Evolutionary conservation across 1,139 yeast genomes (phyloP).

Genomic region (Yamadazyma atlantica): DNA sequence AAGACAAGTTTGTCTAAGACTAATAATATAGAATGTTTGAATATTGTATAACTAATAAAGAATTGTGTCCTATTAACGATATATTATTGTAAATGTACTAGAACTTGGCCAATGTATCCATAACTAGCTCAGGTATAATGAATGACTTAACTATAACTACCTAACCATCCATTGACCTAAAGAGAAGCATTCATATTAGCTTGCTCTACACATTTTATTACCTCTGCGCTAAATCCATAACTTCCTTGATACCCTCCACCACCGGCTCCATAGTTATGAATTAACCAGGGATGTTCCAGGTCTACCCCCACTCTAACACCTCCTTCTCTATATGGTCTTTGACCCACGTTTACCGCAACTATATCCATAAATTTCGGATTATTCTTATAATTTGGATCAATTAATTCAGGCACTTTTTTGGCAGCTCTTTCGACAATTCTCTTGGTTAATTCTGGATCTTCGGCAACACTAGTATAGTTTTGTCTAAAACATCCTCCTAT

Average conservation of each 20-base stretch:
- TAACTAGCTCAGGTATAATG: too few species aligned
- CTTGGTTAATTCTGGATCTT: slow-evolving; percentile 35
- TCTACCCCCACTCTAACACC: slow-evolving; percentile 47
- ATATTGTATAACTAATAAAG: neutral
- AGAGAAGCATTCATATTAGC: too few species aligned
- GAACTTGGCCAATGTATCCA: too few species aligned
- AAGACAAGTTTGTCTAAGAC: too few species aligned
- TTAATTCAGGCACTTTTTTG: slow-evolving; percentile 42
- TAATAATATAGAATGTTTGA: neutral
- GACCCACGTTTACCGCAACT: slow-evolving; percentile 43
- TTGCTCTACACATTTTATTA: slow-evolving; percentile 18
- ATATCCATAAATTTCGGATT: slow-evolving; percentile 40
- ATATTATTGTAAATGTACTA: too few species aligned
- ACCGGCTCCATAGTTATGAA: slow-evolving; percentile 55
- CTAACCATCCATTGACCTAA: too few species aligned
- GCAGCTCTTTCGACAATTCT: slow-evolving; percentile 41
- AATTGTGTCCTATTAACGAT: too few species aligned
- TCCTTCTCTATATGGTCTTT: slow-evolving; percentile 47
- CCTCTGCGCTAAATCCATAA: slow-evolving; percentile 36
- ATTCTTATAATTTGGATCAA: slow-evolving; percentile 29
- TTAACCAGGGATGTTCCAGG: slow-evolving; percentile 28
- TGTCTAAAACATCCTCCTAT: slow-evolving; percentile 49
- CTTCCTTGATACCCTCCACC: slow-evolving; percentile 57
- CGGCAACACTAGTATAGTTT: slow-evolving; percentile 22
- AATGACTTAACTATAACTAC: too few species aligned